phyloP scores from a whole-genome alignment of 2,329 filamentous ascomycete species.

The Alternaria arbusti region DNA sequence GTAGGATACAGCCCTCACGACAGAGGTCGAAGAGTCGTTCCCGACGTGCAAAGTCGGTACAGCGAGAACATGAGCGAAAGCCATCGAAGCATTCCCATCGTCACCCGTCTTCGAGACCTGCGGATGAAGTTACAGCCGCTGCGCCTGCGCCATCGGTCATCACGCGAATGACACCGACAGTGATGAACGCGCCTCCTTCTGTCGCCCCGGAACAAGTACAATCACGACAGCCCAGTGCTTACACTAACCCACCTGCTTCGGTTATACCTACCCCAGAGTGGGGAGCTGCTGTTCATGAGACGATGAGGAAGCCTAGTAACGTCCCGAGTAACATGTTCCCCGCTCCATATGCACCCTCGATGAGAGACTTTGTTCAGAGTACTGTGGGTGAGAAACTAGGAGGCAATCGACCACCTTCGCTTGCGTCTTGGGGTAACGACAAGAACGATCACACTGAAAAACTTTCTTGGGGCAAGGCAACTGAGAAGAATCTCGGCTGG shows the following conservation, averaged over 20 bases:
- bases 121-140: not conserved
- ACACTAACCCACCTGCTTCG: not conserved
- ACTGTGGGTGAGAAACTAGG: not conserved
- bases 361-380: not conserved
- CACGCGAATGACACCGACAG: not conserved
- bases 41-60: not conserved
- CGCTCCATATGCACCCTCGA: constrained; percentile 8
- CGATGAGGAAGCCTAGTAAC: not conserved
- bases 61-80: not conserved
- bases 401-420: not conserved
- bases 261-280: constrained; percentile 8
- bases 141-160: not conserved
- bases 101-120: not conserved
- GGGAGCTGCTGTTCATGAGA: constrained; percentile 1
- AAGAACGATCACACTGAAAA: not conserved
- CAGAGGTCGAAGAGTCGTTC: constrained; percentile 2
- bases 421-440: constrained; percentile 13
- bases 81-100: not conserved
- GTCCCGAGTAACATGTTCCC: constrained; percentile 4
- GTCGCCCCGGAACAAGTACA: not conserved
- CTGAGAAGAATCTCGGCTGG: not conserved
- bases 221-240: not conserved
- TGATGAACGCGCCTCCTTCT: constrained; percentile 13
- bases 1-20: not conserved
- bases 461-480: not conserved